phyloP scores from a whole-genome alignment of 352 stramenopile species.

The Halophytophthora batemanensis region DNA sequence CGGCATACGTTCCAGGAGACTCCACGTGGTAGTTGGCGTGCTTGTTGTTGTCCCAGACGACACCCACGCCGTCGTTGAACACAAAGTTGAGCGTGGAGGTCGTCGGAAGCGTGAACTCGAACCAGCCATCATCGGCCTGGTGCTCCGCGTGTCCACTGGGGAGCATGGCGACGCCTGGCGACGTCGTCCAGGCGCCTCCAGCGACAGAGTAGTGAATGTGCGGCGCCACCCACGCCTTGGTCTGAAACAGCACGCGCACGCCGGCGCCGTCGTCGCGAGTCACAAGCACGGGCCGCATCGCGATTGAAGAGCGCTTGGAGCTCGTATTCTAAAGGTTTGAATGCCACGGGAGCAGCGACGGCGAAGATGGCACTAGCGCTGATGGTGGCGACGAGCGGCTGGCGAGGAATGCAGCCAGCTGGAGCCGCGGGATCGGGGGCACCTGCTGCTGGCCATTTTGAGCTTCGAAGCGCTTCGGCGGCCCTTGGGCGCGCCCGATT shows the following conservation, averaged over 20 bases:
- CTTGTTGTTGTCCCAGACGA: slow-evolving; percentile 35
- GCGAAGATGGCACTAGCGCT: no score
- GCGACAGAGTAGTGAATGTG: slow-evolving; percentile 18
- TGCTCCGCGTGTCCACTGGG: slow-evolving; percentile 16
- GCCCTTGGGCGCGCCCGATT: no score
- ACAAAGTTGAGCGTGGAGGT: slow-evolving; percentile 24
- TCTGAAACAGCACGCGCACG: slow-evolving; percentile 17
- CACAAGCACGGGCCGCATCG: no score
- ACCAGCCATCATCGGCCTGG: slow-evolving; percentile 23
- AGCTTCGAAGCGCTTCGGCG: no score
- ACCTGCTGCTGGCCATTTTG: no score
- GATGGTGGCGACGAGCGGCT: no score
- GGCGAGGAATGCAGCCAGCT: no score
- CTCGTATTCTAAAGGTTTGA: no score
- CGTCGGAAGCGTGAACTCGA: slow-evolving; percentile 15
- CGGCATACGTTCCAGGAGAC: slow-evolving; percentile 14
- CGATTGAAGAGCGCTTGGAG: no score
- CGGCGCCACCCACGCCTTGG: slow-evolving; percentile 12
- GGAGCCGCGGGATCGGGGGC: no score
- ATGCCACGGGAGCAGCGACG: no score
- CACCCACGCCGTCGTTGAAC: slow-evolving; percentile 28
- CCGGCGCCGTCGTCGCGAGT: slow-evolving; percentile 3
- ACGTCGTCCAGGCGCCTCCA: slow-evolving; percentile 15
- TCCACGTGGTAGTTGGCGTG: slow-evolving; percentile 28
- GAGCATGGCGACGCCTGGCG: slow-evolving; percentile 13